phyloP scores from a whole-genome alignment of 1,284 basidiomycete species.

The Ustilago shanxiensis region DNA sequence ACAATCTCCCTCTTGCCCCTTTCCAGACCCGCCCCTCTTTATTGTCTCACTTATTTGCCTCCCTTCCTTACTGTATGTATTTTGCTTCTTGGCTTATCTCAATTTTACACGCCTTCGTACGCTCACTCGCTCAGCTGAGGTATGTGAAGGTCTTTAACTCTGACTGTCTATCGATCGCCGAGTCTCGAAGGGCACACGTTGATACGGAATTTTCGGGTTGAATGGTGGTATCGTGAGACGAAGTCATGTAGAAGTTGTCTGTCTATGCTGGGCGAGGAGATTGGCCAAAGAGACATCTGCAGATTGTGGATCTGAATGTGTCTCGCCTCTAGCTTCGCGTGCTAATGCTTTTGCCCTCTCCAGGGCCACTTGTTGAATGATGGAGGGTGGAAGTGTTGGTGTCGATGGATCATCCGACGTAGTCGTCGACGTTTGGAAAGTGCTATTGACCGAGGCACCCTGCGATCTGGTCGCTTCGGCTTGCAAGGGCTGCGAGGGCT shows the following conservation, averaged over 20 bases:
- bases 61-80: conserved; percentile 2
- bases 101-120: not conserved
- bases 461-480: not conserved
- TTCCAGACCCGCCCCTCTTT: not conserved
- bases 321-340: conserved; percentile 30
- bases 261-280: conserved; percentile 31
- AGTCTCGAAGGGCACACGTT: not conserved
- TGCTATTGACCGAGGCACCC: not conserved
- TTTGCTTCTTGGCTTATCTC: not conserved
- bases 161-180: not conserved
- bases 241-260: conserved; percentile 21
- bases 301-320: conserved; percentile 5
- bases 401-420: not conserved
- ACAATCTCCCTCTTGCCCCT: not conserved
- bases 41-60: not conserved
- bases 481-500: conserved; percentile 4
- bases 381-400: conserved; percentile 19
- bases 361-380: conserved; percentile 48
- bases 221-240: conserved; percentile 2
- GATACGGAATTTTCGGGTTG: not conserved
- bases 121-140: not conserved
- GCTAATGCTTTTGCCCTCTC: conserved; percentile 45
- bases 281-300: conserved; percentile 34
- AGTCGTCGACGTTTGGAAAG: not conserved
- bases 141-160: not conserved